Evolutionary conservation across 164 flowering plant genomes (phyloP).

Genomic region (Liquidambar formosana): DNA sequence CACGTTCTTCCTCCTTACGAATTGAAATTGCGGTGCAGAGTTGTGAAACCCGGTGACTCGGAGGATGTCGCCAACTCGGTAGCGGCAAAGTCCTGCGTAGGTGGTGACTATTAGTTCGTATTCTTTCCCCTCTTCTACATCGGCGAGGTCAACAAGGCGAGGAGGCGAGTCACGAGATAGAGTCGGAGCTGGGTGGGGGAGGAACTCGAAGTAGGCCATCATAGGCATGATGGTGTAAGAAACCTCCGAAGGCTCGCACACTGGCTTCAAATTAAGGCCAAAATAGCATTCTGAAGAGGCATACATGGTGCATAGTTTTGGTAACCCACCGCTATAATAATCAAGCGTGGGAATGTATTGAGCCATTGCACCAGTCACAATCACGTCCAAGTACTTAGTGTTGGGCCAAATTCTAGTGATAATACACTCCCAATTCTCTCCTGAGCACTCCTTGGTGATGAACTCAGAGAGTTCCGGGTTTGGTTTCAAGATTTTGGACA

Average conservation of each 20-base stretch:
- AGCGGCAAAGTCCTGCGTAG: conserved; percentile 63
- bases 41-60: conserved; percentile 65
- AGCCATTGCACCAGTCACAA: conserved; percentile 87
- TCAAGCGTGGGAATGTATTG: conserved; percentile 78
- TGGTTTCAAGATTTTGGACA: conserved; percentile 41
- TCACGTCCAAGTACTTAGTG: conserved; percentile 76
- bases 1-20: conserved; percentile 66
- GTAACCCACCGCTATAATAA: conserved; percentile 64
- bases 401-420: conserved; percentile 79
- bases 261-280: conserved; percentile 67
- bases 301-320: conserved; percentile 73
- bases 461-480: conserved; percentile 53
- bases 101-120: conserved; percentile 76
- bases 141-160: conserved; percentile 52
- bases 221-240: conserved; percentile 81
- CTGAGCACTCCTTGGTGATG: conserved; percentile 43
- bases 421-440: conserved; percentile 61
- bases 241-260: conserved; percentile 63
- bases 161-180: conserved; percentile 23
- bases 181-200: conserved; percentile 32
- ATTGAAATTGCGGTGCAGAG: conserved; percentile 64
- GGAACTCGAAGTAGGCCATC: conserved; percentile 79
- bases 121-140: conserved; percentile 61
- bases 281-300: conserved; percentile 84
- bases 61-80: conserved; percentile 75